These are phyloP conservation scores for Crithidia fasciculata DNA, from an alignment of 208 protist genomes.

Conservation along the genomic window DNA sequence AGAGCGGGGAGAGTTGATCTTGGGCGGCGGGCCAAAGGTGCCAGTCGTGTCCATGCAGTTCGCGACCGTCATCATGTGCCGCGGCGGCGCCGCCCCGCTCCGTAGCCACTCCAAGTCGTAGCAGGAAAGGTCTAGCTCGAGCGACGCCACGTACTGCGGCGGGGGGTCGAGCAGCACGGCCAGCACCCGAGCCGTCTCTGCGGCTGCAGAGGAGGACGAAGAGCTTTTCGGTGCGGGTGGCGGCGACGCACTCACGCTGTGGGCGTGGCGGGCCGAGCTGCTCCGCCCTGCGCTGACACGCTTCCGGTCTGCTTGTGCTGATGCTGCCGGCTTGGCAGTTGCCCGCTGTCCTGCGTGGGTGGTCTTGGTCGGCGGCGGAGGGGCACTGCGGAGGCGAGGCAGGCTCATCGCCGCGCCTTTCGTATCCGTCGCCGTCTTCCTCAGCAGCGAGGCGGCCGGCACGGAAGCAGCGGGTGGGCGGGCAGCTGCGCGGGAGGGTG, in stretches of 20 bases:
- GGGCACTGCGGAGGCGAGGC: slow-evolving; percentile 12
- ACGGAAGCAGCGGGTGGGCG: background rate
- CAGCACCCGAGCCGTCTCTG: slow-evolving; percentile 61
- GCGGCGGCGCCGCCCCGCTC: slow-evolving; percentile 38
- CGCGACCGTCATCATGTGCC: slow-evolving; percentile 24
- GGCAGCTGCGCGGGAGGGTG: background rate
- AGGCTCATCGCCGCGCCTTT: slow-evolving; percentile 8
- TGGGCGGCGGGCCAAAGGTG: slow-evolving; percentile 2
- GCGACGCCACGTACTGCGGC: slow-evolving; percentile 59
- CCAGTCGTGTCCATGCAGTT: slow-evolving; percentile 10
- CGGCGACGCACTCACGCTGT: background rate
- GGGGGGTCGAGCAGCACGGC: slow-evolving; percentile 71
- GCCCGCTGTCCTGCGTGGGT: background rate
- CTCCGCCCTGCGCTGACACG: background rate
- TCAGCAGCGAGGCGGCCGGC: background rate
- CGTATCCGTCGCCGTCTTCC: background rate
- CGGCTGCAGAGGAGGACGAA: background rate
- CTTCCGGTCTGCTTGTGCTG: background rate
- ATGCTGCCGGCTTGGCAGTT: background rate
- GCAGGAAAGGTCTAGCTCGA: slow-evolving; percentile 57
- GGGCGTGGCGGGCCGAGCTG: background rate
- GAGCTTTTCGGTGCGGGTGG: background rate
- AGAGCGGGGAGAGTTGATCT: slow-evolving; percentile 85
- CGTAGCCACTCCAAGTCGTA: slow-evolving; percentile 80
- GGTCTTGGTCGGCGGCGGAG: slow-evolving; percentile 1